phyloP scores from a whole-genome alignment of 495 filamentous ascomycete genomes.

The Aspergillus bridgeri region DNA sequence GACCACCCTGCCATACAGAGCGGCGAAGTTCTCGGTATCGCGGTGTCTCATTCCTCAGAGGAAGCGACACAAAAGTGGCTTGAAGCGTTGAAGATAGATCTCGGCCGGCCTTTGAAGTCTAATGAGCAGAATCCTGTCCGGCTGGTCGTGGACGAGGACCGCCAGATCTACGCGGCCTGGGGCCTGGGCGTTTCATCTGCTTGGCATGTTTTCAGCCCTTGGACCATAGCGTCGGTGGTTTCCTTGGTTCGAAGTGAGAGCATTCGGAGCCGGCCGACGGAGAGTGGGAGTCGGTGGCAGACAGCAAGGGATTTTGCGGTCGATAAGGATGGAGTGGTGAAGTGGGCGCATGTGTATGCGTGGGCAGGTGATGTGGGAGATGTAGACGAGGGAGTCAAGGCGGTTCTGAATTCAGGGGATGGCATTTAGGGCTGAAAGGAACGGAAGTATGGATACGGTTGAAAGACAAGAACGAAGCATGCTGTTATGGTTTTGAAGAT shows the following conservation, averaged over 20 bases:
- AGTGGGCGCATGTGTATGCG: background rate
- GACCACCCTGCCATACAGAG: background rate
- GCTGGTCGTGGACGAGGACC: background rate
- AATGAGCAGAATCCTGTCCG: background rate
- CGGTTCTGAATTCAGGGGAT: background rate
- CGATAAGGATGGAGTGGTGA: constrained; percentile 6
- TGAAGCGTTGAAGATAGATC: background rate
- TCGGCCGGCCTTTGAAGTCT: too few relatives aligned
- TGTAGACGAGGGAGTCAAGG: background rate
- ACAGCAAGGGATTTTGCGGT: constrained; percentile 7
- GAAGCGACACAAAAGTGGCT: background rate
- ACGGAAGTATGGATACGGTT: background rate
- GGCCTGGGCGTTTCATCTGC: background rate
- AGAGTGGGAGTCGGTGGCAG: constrained; percentile 14
- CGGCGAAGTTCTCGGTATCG: background rate
- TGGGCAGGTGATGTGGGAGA: background rate
- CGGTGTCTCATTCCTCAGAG: background rate
- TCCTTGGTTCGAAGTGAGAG: constrained; percentile 2
- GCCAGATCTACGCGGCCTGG: background rate
- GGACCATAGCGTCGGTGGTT: background rate
- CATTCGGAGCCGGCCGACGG: constrained; percentile 11
- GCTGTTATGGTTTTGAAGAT: background rate
- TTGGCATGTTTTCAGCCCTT: background rate
- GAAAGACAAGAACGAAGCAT: too few relatives aligned
- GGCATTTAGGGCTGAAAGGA: background rate